Evolutionary conservation across 768 basidiomycete species (phyloP).

Genomic region (Panellus pusillus): DNA sequence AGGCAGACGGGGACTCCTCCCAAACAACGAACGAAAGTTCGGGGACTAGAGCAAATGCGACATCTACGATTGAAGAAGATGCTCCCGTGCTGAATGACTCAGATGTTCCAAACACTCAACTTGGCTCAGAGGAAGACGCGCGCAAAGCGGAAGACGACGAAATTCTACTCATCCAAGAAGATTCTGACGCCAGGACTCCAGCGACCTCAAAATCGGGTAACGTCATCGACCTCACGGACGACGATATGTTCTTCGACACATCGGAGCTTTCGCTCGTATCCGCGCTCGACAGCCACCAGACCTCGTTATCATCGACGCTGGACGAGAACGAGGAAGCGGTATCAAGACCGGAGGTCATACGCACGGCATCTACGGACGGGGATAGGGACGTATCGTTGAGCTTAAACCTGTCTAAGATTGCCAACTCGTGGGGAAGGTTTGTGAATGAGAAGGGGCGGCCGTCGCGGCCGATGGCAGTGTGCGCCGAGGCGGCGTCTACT

Average conservation of each 20-base stretch:
- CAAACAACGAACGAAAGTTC: too few relatives aligned
- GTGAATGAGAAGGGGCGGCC: neutral
- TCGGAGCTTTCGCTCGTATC: conserved; percentile 13
- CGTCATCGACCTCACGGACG: conserved; percentile 22
- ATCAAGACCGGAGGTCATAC: conserved; percentile 43
- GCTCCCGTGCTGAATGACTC: conserved; percentile 27
- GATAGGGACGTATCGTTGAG: conserved; percentile 28
- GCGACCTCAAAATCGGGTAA: neutral
- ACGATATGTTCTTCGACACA: conserved; percentile 25
- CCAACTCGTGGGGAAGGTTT: conserved; percentile 14
- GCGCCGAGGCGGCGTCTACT: conserved; percentile 22
- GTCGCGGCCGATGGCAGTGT: neutral
- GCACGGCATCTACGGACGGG: conserved; percentile 22
- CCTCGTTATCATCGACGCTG: conserved; percentile 11
- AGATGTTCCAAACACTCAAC: conserved; percentile 15
- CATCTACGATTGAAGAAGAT: neutral
- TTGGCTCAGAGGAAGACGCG: neutral
- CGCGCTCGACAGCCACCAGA: conserved; percentile 2
- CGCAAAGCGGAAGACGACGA: conserved; percentile 19
- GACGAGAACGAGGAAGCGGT: conserved; percentile 19
- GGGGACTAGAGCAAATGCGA: too few relatives aligned
- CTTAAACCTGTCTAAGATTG: conserved; percentile 29
- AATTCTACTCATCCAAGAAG: conserved; percentile 17
- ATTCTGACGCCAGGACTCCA: conserved; percentile 21
- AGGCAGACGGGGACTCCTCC: too few relatives aligned